Evolutionary conservation across 2,329 filamentous ascomycete genomes (phyloP).

Genomic region (Alternaria conjuncta): DNA sequence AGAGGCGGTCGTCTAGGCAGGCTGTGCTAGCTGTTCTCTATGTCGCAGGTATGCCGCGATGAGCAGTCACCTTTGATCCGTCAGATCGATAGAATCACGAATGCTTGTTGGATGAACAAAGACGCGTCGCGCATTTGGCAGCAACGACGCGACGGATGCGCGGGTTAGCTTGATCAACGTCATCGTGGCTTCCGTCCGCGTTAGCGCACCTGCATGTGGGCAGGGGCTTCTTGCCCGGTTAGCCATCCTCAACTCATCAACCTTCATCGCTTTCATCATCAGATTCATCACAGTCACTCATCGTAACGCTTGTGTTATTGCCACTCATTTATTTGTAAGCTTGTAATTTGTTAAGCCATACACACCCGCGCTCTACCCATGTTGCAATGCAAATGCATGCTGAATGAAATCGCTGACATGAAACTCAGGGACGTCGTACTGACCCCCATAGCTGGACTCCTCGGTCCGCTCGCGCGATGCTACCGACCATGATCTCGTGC

Average conservation of each 20-base stretch:
- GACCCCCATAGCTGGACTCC: too few species aligned
- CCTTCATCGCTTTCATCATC: background rate
- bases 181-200: background rate
- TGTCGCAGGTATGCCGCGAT: too few species aligned
- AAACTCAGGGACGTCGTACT: background rate
- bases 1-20: too few species aligned
- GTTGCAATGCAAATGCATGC: background rate
- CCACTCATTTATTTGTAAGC: background rate
- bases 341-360: background rate
- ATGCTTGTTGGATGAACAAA: background rate
- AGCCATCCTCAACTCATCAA: background rate
- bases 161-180: background rate
- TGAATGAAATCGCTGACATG: background rate
- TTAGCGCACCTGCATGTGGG: background rate
- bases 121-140: background rate
- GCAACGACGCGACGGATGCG: background rate
- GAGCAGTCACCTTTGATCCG: too few species aligned
- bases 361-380: too few species aligned
- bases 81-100: accelerated
- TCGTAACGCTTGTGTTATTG: too few species aligned
- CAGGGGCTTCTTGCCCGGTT: background rate
- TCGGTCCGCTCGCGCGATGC: too few species aligned
- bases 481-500: too few species aligned
- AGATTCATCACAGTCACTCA: too few species aligned
- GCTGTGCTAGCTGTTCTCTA: too few species aligned